Conservation (phyloP, 163 green algal genomes). For the Prototheca wickerhamii region DNA sequence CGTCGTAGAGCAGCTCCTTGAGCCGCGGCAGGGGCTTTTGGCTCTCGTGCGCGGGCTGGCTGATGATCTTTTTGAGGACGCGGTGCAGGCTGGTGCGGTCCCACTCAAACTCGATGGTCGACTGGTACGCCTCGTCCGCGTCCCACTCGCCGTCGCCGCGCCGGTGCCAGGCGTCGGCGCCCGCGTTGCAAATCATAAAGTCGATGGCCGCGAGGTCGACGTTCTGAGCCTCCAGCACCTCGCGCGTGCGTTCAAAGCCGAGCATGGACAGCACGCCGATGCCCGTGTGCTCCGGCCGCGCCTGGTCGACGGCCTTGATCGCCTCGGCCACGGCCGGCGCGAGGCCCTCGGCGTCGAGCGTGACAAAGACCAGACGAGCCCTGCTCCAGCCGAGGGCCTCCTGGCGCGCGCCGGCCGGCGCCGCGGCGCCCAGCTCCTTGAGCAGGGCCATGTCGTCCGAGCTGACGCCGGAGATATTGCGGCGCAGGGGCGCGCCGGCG, state of each 20-base stretch:
- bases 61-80: slow-evolving; percentile 45
- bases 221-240: slow-evolving; percentile 30
- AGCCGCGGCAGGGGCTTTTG: slow-evolving; percentile 20
- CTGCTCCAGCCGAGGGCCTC: background rate
- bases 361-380: slow-evolving; percentile 28
- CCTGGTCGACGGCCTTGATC: slow-evolving; percentile 18
- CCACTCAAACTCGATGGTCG: slow-evolving; percentile 36
- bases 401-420: slow-evolving; percentile 6
- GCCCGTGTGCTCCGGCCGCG: slow-evolving; percentile 21
- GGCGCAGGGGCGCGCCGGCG: background rate
- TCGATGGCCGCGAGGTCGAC: slow-evolving; percentile 43
- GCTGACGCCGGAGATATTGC: slow-evolving; percentile 17
- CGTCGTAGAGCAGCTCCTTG: slow-evolving; percentile 39
- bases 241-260: slow-evolving; percentile 39
- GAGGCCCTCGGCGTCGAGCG: slow-evolving; percentile 31
- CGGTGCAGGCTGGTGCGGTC: slow-evolving; percentile 34
- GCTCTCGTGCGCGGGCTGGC: slow-evolving; percentile 13
- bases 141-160: slow-evolving; percentile 17
- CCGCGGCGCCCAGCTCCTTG: background rate
- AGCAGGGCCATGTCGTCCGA: slow-evolving; percentile 30
- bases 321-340: background rate
- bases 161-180: slow-evolving; percentile 54
- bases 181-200: slow-evolving; percentile 61
- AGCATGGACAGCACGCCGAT: slow-evolving; percentile 52
- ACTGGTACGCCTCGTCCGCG: slow-evolving; percentile 45